Evolutionary conservation across 768 basidiomycete genomes (phyloP).

Genomic region (Leucocoprinus sp.): DNA sequence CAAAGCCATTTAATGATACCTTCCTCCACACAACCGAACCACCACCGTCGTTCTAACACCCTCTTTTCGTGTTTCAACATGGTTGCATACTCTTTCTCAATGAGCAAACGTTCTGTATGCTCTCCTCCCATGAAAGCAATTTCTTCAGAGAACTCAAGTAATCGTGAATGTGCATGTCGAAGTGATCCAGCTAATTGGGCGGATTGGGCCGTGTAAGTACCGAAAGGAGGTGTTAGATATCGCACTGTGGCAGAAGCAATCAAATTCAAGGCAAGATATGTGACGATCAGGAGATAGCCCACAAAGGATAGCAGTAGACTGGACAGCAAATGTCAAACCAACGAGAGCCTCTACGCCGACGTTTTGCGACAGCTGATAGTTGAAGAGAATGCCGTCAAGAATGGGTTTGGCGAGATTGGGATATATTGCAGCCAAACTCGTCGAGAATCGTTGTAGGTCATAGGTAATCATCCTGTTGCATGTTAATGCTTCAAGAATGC

Average conservation of each 20-base stretch:
- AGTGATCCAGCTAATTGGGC: conserved; percentile 84
- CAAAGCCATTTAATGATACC: conserved; percentile 95
- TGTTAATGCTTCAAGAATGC: conserved; percentile 10
- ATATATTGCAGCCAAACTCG: conserved; percentile 88
- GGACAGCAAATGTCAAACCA: conserved; percentile 75
- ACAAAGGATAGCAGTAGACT: conserved; percentile 77
- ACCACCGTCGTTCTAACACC: conserved; percentile 73
- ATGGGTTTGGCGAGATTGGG: conserved; percentile 90
- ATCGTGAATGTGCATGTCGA: conserved; percentile 85
- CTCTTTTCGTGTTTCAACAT: conserved; percentile 80
- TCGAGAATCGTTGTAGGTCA: conserved; percentile 90
- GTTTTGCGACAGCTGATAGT: conserved; percentile 89
- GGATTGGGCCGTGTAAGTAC: conserved; percentile 81
- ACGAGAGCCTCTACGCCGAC: conserved; percentile 92
- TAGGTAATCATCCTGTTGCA: conserved; percentile 80
- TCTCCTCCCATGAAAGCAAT: conserved; percentile 86
- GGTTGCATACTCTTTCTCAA: conserved; percentile 83
- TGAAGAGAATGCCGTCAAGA: conserved; percentile 89
- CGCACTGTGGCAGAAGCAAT: conserved; percentile 48
- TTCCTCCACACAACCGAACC: conserved; percentile 90
- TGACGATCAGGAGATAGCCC: conserved; percentile 23
- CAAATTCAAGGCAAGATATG: not conserved
- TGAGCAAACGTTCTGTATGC: conserved; percentile 80
- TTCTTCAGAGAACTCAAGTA: conserved; percentile 85
- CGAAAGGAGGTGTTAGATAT: conserved; percentile 85